Base-by-base conservation (phyloP, 192 early-diverging fungal species). In the Obelidium mucronatum region DNA sequence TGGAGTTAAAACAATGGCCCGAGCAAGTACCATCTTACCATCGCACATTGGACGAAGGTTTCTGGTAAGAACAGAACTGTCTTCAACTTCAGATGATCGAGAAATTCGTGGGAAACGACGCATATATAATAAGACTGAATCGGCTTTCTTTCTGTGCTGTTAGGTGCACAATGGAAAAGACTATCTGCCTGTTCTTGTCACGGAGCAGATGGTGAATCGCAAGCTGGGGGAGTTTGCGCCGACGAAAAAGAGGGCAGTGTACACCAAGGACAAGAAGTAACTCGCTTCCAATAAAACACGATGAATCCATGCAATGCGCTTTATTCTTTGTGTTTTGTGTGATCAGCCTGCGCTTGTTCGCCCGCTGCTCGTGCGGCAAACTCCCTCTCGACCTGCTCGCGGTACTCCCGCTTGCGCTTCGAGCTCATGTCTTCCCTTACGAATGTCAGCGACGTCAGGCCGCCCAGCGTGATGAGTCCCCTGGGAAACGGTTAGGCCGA, bases 161-260 rank as follows among this genome's bases (percentile, higher is more conserved):
- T 35, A 65, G 63, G 63, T 65, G 26, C 95, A 98, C 85, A 98
- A 97, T 82, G 96, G 96, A 73, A 97, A 96, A 58, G 84, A 89
- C 59, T 97, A 95, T 83, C 51, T 93, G 19, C 94, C 95, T 4
- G 89, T 98, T 28, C 79, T 85, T 11, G 86, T 98, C 31, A 93
- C 89, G 3, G 95, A 97, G 84, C 92, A 94, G 61, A 98, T 97
- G 95, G 91, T 98, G 69, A 94, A 94, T 17, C 92, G 91, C 80
- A 97, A 96, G 80, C 83, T 98, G 28, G 96, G 96, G 69, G 96
- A 98, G 84, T 98, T 98, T 67, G 90, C 95, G 8, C 90, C 92
- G 37, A 97, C 96, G 15, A 86, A 94, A 74, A 95, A 96, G 83
- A 78, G n/a, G n/a, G n/a, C n/a, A n/a, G n/a, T n/a, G n/a, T n/a